Conservation (phyloP, 441 rosid genomes). For the Manihot esculenta region DNA sequence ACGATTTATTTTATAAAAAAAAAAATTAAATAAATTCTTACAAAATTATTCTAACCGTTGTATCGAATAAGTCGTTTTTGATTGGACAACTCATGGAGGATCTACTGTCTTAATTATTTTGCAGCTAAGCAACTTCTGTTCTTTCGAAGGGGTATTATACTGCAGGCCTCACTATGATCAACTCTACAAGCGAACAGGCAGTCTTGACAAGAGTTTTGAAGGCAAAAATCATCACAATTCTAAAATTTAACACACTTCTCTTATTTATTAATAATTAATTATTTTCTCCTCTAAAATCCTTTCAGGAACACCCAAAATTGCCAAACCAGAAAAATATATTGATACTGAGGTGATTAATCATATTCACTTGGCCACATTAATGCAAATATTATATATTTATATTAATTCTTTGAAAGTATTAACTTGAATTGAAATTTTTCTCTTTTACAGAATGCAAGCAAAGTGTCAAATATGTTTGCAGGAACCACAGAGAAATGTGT, state of each 20-base stretch:
- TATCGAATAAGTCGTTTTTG: too few relatives aligned
- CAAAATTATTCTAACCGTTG: too few relatives aligned
- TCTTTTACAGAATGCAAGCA: conserved; percentile 40
- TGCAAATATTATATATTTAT: background rate
- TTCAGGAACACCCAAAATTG: conserved; percentile 56
- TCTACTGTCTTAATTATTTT: conserved; percentile 2
- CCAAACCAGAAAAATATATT: conserved; percentile 40
- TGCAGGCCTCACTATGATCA: conserved; percentile 70
- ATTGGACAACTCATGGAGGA: too few relatives aligned
- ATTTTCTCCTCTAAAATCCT: background rate
- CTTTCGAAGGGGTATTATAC: conserved; percentile 64
- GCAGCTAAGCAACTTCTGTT: conserved; percentile 58
- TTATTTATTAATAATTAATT: too few relatives aligned
- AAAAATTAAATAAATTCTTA: too few relatives aligned
- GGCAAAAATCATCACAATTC: conserved; percentile 28
- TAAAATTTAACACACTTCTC: background rate
- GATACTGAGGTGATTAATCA: conserved; percentile 42
- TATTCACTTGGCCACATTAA: background rate
- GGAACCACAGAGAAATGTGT: conserved; percentile 61
- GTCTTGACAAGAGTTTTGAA: conserved; percentile 61
- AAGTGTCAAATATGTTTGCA: conserved; percentile 44
- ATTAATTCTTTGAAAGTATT: background rate
- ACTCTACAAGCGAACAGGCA: conserved; percentile 66
- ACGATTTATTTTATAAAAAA: too few relatives aligned
- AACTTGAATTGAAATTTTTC: background rate